Conservation (phyloP, 139 green algal genomes). For the Chlamydomonas sp. region DNA sequence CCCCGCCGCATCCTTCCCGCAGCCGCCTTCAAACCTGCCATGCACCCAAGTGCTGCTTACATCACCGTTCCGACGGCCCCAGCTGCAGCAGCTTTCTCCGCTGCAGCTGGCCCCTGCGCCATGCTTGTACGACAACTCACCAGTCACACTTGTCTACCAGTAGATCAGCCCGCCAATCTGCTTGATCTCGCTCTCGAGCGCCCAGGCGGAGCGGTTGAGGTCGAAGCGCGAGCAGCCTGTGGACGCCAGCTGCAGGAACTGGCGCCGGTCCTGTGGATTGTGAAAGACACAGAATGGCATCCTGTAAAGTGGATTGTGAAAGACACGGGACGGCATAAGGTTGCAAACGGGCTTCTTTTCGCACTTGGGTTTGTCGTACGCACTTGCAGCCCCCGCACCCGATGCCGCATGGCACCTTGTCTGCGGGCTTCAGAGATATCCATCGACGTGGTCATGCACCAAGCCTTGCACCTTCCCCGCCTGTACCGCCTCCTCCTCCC, state of each 20-base stretch:
- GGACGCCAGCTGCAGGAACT: slow-evolving; percentile 67
- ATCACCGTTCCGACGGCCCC: too few species aligned
- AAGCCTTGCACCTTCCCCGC: too few species aligned
- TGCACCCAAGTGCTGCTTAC: too few species aligned
- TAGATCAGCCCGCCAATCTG: slow-evolving; percentile 69
- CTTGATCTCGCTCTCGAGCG: slow-evolving; percentile 75
- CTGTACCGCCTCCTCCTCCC: too few species aligned
- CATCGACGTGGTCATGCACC: too few species aligned
- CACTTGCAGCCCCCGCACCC: too few species aligned
- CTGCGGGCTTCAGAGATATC: too few species aligned
- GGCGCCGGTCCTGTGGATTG: slow-evolving; percentile 46
- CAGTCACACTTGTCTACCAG: background rate
- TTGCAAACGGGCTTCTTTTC: background rate
- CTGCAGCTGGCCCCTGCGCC: background rate
- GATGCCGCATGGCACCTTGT: too few species aligned
- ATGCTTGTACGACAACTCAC: too few species aligned
- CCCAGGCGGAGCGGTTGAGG: slow-evolving; percentile 81
- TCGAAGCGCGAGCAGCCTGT: slow-evolving; percentile 73
- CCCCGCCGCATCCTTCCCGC: too few species aligned
- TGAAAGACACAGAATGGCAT: background rate
- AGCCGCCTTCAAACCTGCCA: too few species aligned
- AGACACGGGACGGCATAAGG: background rate
- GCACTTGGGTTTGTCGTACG: background rate
- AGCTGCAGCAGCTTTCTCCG: too few species aligned
- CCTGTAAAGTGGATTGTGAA: slow-evolving; percentile 38